A percentile compares a stretch with the other conserved stretches of the same genome.
Evolutionary conservation across 345 rosid genomes (phyloP).

Genomic region (Aquilaria sinensis): DNA sequence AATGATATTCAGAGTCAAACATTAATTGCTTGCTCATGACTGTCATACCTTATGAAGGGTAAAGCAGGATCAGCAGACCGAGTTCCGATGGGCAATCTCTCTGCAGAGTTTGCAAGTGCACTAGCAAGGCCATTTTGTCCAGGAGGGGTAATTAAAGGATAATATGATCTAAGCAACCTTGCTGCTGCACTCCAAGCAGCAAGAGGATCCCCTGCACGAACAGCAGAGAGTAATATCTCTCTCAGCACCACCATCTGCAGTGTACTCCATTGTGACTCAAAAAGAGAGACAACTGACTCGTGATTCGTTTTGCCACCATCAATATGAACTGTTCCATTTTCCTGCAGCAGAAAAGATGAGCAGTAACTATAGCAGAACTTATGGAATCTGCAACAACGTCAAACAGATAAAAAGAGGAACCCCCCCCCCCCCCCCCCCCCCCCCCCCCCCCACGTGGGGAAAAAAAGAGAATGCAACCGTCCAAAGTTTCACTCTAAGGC

Average conservation of each 20-base stretch:
- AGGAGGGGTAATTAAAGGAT: constrained; percentile 94
- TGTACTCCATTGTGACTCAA: constrained; percentile 98
- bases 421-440: too few relatives aligned
- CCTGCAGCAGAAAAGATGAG: constrained; percentile 23
- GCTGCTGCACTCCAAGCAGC: constrained; percentile 99
- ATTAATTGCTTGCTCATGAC: too few relatives aligned
- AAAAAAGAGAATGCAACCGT: too few relatives aligned
- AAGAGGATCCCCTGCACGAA: constrained; percentile 97
- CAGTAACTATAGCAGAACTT: too few relatives aligned
- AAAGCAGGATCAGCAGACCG: constrained; percentile 98
- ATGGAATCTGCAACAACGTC: too few relatives aligned
- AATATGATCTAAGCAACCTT: constrained; percentile 84
- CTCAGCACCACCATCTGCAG: constrained; percentile 99
- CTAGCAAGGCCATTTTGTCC: constrained; percentile 98
- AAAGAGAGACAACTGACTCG: constrained; percentile 77
- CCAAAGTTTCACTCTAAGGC: too few relatives aligned
- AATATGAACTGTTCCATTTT: constrained; percentile 46
- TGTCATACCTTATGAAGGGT: constrained; percentile 79
- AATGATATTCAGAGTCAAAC: too few relatives aligned
- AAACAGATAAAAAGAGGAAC: too few relatives aligned
- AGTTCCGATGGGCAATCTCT: constrained; percentile 90
- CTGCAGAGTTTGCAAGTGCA: constrained; percentile 82
- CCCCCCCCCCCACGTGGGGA: too few relatives aligned
- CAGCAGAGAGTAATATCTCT: constrained; percentile 96
- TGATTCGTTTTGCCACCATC: constrained; percentile 76